Conservation (phyloP, 2,329 filamentous ascomycete species). For the Colletotrichum eremochloae region DNA sequence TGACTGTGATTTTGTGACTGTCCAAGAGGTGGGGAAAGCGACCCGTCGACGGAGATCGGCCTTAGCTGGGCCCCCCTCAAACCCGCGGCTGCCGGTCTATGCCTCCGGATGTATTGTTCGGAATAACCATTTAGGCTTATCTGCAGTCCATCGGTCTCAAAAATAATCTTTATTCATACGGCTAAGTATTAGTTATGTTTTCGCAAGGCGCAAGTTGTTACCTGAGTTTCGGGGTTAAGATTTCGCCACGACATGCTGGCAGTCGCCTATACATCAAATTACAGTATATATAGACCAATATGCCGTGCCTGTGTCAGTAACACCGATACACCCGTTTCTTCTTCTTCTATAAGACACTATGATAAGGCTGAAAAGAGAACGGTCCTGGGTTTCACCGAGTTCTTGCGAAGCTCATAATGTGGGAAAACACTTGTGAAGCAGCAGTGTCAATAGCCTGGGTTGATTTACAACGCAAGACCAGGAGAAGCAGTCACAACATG, state of each 20-base stretch:
- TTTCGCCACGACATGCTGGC: constrained; percentile 38
- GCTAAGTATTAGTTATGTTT: constrained; percentile 42
- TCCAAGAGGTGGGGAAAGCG: background rate
- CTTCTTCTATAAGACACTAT: constrained; percentile 51
- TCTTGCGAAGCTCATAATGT: too few relatives aligned
- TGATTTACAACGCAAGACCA: background rate
- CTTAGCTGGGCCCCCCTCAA: background rate
- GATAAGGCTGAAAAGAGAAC: constrained; percentile 54
- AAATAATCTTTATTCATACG: too few relatives aligned
- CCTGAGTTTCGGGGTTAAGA: constrained; percentile 55
- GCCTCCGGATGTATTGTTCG: background rate
- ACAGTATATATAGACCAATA: constrained; percentile 57
- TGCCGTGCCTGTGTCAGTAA: constrained; percentile 69
- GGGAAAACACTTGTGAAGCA: too few relatives aligned
- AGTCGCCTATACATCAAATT: constrained; percentile 48
- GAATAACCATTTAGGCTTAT: too few relatives aligned
- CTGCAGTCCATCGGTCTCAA: background rate
- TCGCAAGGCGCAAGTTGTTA: constrained; percentile 58
- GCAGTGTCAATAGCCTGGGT: background rate
- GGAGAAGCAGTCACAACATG: background rate
- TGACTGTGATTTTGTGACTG: constrained; percentile 11
- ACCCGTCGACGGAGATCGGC: background rate
- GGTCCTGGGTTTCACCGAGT: constrained; percentile 48
- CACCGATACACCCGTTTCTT: constrained; percentile 66
- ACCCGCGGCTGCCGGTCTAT: background rate